Evolutionary conservation across 2,329 filamentous ascomycete genomes (phyloP), one percentile per base, ranked within the genome.

Genomic region (Exserohilum rostratum): DNA sequence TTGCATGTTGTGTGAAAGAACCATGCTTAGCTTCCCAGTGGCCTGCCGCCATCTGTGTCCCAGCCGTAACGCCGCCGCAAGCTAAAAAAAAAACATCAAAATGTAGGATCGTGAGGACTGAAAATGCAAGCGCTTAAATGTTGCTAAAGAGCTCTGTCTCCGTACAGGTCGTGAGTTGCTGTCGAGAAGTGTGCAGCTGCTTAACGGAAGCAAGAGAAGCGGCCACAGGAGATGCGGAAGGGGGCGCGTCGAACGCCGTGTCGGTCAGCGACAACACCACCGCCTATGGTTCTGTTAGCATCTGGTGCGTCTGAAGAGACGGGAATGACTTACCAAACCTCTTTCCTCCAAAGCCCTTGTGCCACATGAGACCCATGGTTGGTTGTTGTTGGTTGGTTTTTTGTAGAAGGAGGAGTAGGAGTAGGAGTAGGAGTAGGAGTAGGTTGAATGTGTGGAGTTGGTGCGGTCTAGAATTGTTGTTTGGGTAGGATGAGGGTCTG

Each of bases 131-230:
- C 5, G 7, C 9, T 10, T 7, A 12, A 6, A 13, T 17, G 13
- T 7, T 1, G 6, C 13, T 12, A 7, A 2, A 5, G 12, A 6
- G 20, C 5, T 0, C 2, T 2, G 0, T n/a, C 11, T 52, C 53
- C 64, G 15, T 65, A 68, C 67, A 60, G 17, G 44, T 70, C 69
- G 55, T 72, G 57, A 62, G 40, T 52, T 66, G 62, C 70, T 45
- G 60, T 67, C 44, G 64, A 48, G 42, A 39, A 35, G 34, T 12
- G 42, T 37, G 39, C 34, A 20, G 20, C 15, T 43, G 46, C 82
- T 73, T 68, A 83, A 54, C 78, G 75, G 72, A 83, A 84, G 70
- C 82, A 85, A 68, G 77, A 82, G 64, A 84, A 78, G 37, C 77
- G 76, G 39, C 82, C 80, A 58, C 77, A 72, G 30, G 77, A 77